These are phyloP conservation scores for Phoma sp. DNA, from an alignment of 2,329 filamentous ascomycete species.

Conservation along the genomic window DNA sequence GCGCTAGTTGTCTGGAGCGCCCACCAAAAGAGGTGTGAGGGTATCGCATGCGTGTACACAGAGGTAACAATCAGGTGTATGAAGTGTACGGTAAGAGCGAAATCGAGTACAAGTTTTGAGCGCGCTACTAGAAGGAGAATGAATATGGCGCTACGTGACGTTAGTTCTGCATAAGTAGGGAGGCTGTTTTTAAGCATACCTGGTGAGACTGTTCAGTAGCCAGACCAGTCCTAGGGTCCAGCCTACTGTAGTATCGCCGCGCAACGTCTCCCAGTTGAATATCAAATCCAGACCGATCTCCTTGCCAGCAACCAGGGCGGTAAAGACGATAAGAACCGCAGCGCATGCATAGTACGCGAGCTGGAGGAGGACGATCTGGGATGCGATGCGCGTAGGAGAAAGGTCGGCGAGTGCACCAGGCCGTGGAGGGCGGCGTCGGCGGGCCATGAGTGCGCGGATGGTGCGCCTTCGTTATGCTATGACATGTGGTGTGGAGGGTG, in stretches of 20 bases:
- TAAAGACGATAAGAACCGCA: slow-evolving; percentile 70
- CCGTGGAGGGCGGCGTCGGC: slow-evolving; percentile 67
- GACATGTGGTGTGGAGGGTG: slow-evolving; percentile 14
- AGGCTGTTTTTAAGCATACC: too few species aligned
- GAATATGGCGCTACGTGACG: slow-evolving; percentile 72
- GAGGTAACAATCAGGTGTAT: slow-evolving; percentile 80
- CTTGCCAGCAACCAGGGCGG: slow-evolving; percentile 69
- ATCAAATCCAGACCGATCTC: slow-evolving; percentile 66
- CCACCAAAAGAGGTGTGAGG: slow-evolving; percentile 89
- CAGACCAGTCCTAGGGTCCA: slow-evolving; percentile 74
- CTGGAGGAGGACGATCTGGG: slow-evolving; percentile 71
- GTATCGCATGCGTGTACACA: slow-evolving; percentile 79
- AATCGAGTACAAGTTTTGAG: slow-evolving; percentile 94
- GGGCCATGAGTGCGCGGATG: slow-evolving; percentile 54
- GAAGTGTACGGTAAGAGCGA: slow-evolving; percentile 86
- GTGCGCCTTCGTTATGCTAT: slow-evolving; percentile 29
- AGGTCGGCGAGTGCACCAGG: slow-evolving; percentile 72
- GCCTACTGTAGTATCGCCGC: slow-evolving; percentile 73
- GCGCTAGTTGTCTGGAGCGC: slow-evolving; percentile 67
- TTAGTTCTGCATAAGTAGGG: slow-evolving; percentile 22
- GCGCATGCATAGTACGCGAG: slow-evolving; percentile 69
- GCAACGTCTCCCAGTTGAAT: slow-evolving; percentile 68
- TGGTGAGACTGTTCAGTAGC: slow-evolving; percentile 70
- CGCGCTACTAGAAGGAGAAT: slow-evolving; percentile 85
- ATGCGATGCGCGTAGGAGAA: slow-evolving; percentile 70